Conservation (phyloP, 1,284 basidiomycete genomes). For the Caloboletus firmus region DNA sequence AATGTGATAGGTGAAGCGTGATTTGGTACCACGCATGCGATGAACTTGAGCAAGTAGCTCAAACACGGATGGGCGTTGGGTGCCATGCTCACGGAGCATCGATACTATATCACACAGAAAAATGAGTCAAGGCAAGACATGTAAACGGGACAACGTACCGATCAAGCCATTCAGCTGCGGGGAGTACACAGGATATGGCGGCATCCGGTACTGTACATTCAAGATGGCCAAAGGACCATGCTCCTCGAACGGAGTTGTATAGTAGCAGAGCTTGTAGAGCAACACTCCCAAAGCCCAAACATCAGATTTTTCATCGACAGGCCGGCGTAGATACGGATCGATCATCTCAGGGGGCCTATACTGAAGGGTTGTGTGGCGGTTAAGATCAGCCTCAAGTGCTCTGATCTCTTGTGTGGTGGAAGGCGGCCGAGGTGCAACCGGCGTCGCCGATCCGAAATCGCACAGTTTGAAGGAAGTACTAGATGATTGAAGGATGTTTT, state of each 20-base stretch:
- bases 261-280: constrained; percentile 94
- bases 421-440: constrained; percentile 68
- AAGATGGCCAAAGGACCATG: constrained; percentile 95
- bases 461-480: constrained; percentile 89
- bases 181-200: constrained; percentile 92
- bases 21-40: constrained; percentile 79
- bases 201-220: constrained; percentile 94
- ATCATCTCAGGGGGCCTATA: constrained; percentile 99
- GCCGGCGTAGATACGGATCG: constrained; percentile 80
- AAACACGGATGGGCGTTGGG: constrained; percentile 79
- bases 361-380: constrained; percentile 92
- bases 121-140: constrained; percentile 11
- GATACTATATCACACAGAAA: constrained; percentile 51
- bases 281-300: constrained; percentile 96
- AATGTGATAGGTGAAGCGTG: constrained; percentile 68
- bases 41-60: constrained; percentile 79
- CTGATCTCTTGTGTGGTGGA: constrained; percentile 80
- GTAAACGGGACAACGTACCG: constrained; percentile 50
- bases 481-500: constrained; percentile 90
- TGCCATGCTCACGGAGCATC: constrained; percentile 86
- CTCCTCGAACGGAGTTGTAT: constrained; percentile 98
- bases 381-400: constrained; percentile 87
- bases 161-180: constrained; percentile 84
- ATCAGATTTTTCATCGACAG: constrained; percentile 93
- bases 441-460: constrained; percentile 94